Base-by-base conservation (phyloP, 805 yeast genomes). In the Candida silvatica region DNA sequence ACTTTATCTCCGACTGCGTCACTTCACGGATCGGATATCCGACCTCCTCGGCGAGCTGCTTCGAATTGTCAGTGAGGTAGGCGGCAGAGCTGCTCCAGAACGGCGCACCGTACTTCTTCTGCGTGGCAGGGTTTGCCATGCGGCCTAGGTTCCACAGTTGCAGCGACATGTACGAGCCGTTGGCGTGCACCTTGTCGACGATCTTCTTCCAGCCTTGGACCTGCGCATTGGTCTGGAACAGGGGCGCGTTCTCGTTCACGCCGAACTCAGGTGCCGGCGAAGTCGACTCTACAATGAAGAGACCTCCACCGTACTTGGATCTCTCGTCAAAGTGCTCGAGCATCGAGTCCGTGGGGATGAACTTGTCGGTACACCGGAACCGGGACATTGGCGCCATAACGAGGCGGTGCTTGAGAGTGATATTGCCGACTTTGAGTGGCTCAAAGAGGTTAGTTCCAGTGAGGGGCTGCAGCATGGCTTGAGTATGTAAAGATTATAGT, bases 201-300 rank as follows among this genome's bases (percentile, higher is more conserved):
- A 76, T 61, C 39, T 59, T 55, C 42, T 61, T 63, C 78, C 81
- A 76, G 4, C 63, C 66, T 16, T 46, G 47, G 14, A 61, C 58
- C 44, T 76, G 82, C 22, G 58, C 54, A 4, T 66, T 64, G 20
- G 57, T 63, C 56, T 62, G 66, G 34, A 76, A 63, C 45, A 75
- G 75, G 17, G 81, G 78, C 2, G 58, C 68, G 22, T 52, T 39
- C 12, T 51, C 52, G 39, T 59, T 62, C 17, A 69, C 60, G 33
- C 77, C 58, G 49, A 62, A 61, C 60, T 53, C 37, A 2, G 57
- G 47, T 9, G 74, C 57, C n/a, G 66, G 64, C 45, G 62, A 64
- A 1, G 80, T 67, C 9, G 76, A 85, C 51, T 80, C 87, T 7
- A 79, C 58, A 43, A 75, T 67, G 22, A 78, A 42, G 40, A 80